These are phyloP conservation scores for Ophiostoma sp. DNA, from an alignment of 2,329 filamentous ascomycete genomes.

Conservation along the genomic window DNA sequence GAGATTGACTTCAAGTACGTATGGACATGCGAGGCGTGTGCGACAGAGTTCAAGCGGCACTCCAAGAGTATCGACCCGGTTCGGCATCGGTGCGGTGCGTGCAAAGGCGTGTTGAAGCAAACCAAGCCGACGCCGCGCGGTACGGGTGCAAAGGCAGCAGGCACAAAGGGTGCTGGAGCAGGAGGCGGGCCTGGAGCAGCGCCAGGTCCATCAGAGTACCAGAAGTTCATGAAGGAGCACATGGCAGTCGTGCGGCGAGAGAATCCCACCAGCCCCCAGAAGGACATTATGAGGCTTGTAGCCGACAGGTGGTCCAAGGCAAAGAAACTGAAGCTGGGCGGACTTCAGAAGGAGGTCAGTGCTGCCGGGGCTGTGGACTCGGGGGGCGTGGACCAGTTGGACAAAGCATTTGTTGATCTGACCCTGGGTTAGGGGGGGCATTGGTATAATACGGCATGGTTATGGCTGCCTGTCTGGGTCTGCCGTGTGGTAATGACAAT, in stretches of 20 bases:
- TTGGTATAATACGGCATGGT: too few species aligned
- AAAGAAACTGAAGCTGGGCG: constrained; percentile 25
- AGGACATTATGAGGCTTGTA: constrained; percentile 64
- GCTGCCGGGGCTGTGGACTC: constrained; percentile 18
- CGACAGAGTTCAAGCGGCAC: constrained; percentile 71
- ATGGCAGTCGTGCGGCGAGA: constrained; percentile 56
- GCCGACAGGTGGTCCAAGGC: constrained; percentile 57
- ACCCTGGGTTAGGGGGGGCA: constrained; percentile 15
- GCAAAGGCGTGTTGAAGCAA: constrained; percentile 66
- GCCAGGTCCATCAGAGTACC: constrained; percentile 39
- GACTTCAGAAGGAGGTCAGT: constrained; percentile 21
- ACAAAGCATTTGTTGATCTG: constrained; percentile 26
- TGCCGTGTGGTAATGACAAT: too few species aligned
- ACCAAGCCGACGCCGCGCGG: constrained; percentile 68
- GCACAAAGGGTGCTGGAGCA: background rate
- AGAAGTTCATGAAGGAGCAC: constrained; percentile 59
- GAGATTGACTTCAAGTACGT: constrained; percentile 88
- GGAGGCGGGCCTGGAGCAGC: constrained; percentile 19
- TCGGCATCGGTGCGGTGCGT: constrained; percentile 70
- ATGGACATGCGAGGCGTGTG: constrained; percentile 71
- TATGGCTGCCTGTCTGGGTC: too few species aligned
- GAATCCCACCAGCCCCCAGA: constrained; percentile 55
- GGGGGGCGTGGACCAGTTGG: constrained; percentile 21
- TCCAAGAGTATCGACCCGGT: constrained; percentile 74
- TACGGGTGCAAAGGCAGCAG: constrained; percentile 17